Base-by-base conservation (phyloP, 1,139 yeast genomes). In the Candida sp. region DNA sequence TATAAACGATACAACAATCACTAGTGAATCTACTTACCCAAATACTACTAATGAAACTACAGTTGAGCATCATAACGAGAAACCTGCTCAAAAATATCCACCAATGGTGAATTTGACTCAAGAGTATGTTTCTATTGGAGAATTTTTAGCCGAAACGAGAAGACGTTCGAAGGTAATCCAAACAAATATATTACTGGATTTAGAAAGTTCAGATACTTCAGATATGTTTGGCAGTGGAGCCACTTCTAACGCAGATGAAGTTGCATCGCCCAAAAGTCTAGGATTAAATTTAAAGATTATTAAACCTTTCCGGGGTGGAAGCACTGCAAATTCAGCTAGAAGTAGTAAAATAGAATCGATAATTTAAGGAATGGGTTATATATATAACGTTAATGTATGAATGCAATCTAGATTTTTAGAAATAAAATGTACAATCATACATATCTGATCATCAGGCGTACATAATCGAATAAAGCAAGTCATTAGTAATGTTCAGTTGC, bases 261-360 rank as follows among this genome's bases (percentile, higher is more conserved):
- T n/a, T 6, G 40, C 22, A 1, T 63, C 70, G 5, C 70, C 73
- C 21, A 63, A 58, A 40, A 52, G 68, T 25, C 9, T 25, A 21
- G 84, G 84, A 0, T 63, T 81, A 43, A 78, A 79, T 55, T 60
- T 80, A 45, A 66, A 82, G 46, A 84, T 84, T 21, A 81, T 85
- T 35, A 83, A 82, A 58, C 91, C 93, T 1, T 58, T 84, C 46
- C 68, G 86, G 41, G 87, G 87, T 2, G 85, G 85, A 22, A 23
- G 35, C 2, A 38, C 35, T 12, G 33, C 5, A 11, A 6, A 5
- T 7, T 22, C 41, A 11, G 21, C 22, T 32, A 25, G 29, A 9
- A 25, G 29, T 9, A 25, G 22, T 4, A 19, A 21, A 21, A 36
- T 7, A 19, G 15, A 6, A 27, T 23, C 8, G 33, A 15, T n/a